Base-by-base conservation (phyloP, 495 filamentous ascomycete species). In the Astrocystis sublimbata region DNA sequence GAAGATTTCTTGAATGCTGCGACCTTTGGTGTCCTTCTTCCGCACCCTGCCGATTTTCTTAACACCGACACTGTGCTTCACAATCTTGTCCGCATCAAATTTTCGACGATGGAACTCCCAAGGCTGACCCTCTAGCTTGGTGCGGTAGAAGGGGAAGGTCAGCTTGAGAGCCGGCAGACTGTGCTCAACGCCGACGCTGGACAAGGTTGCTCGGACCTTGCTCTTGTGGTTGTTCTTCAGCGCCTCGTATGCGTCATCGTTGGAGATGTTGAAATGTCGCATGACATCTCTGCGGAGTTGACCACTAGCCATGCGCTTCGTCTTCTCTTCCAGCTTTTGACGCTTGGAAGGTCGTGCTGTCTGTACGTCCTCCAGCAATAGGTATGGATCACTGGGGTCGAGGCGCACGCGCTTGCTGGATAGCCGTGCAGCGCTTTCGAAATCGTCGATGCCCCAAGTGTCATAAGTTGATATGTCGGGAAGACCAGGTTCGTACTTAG, bases 161-260 rank as follows among this genome's bases (percentile, higher is more conserved):
- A 99, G 77, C 64, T 92, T 89, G 62, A 93, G 79, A 17, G 94
- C 94, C 15, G 94, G 92, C 80, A 97, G 79, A 73, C 88, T 89
- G 75, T 99, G 94, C 75, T 98, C 94, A 28, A 99, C 85, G 19
- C 86, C 83, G 33, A 96, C 79, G 65, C 90, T 91, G 6, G 92
- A 91, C 54, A 99, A 81, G 0, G 89, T 96, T 47, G 92, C 93
- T 41, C 94, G 88, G 64, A 99, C 88, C 75, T 96, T 97, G 80
- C 89, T 93, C 76, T 96, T 91, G 65, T 92, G 91, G 71, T 97
- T 99, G 71, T 96, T 92, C 75, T 99, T 98, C 43, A 99, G 83
- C 54, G 90, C 86, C 66, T 97, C 91, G 71, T 99, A 99, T 2
- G 92, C 93, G 46, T 92, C 88, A 68, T 99, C 94, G 61, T 96